A percentile compares a stretch with the other conserved stretches of the same genome.
phyloP scores from a whole-genome alignment of 1,284 basidiomycete genomes.

The Sporisorium iseilematis-ciliati region DNA sequence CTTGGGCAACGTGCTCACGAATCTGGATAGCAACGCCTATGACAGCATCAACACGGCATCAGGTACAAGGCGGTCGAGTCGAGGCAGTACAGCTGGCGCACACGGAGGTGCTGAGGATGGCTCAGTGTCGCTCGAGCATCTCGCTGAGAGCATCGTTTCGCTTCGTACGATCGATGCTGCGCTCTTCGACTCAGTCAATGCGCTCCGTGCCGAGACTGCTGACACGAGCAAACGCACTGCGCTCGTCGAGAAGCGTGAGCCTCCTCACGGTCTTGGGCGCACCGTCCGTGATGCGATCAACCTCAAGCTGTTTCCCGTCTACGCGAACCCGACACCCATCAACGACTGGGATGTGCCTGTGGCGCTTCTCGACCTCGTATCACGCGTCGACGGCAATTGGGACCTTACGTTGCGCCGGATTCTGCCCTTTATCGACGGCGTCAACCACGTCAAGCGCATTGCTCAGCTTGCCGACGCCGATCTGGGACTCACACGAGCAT shows the following conservation, averaged over 20 bases:
- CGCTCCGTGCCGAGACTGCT: slow-evolving; percentile 26
- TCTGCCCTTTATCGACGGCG: slow-evolving; percentile 82
- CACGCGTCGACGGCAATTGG: slow-evolving; percentile 89
- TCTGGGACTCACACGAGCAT: slow-evolving; percentile 82
- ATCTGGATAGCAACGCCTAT: slow-evolving; percentile 18
- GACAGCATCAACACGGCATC: slow-evolving; percentile 38
- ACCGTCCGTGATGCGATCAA: slow-evolving; percentile 69
- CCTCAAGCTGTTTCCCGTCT: slow-evolving; percentile 94
- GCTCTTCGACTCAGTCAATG: slow-evolving; percentile 42
- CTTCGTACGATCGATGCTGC: slow-evolving; percentile 56
- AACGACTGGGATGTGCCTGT: slow-evolving; percentile 96
- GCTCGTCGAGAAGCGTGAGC: slow-evolving; percentile 52
- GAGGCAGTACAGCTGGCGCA: slow-evolving; percentile 31
- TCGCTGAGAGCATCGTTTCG: slow-evolving; percentile 55
- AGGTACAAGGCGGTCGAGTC: slow-evolving; percentile 38
- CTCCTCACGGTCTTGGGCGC: slow-evolving; percentile 66
- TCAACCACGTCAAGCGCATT: slow-evolving; percentile 90
- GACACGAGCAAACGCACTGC: slow-evolving; percentile 27
- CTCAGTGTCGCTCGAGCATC: slow-evolving; percentile 25
- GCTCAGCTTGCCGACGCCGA: slow-evolving; percentile 93
- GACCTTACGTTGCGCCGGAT: slow-evolving; percentile 88
- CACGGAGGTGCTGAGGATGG: slow-evolving; percentile 8
- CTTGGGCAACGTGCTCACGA: slow-evolving; percentile 36
- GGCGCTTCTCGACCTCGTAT: slow-evolving; percentile 84
- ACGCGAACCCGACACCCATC: slow-evolving; percentile 89